Percentiles rank a stretch among this genome's conserved stretches.
These are phyloP conservation scores for Hypoxylon sp. DNA, from an alignment of 2,329 filamentous ascomycete species.

Conservation along the genomic window DNA sequence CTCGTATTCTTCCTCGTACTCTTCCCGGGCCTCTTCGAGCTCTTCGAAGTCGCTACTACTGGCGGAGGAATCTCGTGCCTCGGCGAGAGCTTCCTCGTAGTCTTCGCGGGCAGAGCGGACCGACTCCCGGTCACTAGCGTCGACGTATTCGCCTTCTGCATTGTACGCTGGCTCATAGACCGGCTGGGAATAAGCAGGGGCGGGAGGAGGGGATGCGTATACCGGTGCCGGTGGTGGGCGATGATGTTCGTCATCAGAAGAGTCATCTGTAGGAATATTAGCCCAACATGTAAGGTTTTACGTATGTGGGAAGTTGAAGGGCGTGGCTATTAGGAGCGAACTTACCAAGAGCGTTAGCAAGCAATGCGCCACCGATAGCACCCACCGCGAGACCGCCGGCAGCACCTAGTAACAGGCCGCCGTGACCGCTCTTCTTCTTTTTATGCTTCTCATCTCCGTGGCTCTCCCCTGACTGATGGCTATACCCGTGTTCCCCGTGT, in stretches of 20 bases:
- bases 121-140: constrained; percentile 59
- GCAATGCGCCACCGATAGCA: constrained; percentile 69
- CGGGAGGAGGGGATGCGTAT: constrained; percentile 52
- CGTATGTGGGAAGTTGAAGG: neutral
- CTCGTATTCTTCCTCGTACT: constrained; percentile 65
- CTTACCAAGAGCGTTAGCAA: constrained; percentile 69
- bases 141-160: constrained; percentile 60
- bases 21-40: constrained; percentile 65
- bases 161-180: constrained; percentile 58
- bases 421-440: constrained; percentile 61
- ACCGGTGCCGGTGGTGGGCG: constrained; percentile 38
- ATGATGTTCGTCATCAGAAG: constrained; percentile 51
- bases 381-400: constrained; percentile 71
- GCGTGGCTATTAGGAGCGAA: constrained; percentile 1
- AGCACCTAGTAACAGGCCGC: constrained; percentile 68
- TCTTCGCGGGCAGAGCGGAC: constrained; percentile 58
- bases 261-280: constrained; percentile 50
- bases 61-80: constrained; percentile 59
- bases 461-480: constrained; percentile 30
- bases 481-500: constrained; percentile 36
- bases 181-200: constrained; percentile 28
- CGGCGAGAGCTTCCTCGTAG: constrained; percentile 60
- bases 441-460: constrained; percentile 47
- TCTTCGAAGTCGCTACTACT: constrained; percentile 68
- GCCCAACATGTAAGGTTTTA: neutral